These are phyloP conservation scores for Thinopyrum elongatum DNA, from an alignment of 176 grass and related monocot genomes.

Conservation along the genomic window DNA sequence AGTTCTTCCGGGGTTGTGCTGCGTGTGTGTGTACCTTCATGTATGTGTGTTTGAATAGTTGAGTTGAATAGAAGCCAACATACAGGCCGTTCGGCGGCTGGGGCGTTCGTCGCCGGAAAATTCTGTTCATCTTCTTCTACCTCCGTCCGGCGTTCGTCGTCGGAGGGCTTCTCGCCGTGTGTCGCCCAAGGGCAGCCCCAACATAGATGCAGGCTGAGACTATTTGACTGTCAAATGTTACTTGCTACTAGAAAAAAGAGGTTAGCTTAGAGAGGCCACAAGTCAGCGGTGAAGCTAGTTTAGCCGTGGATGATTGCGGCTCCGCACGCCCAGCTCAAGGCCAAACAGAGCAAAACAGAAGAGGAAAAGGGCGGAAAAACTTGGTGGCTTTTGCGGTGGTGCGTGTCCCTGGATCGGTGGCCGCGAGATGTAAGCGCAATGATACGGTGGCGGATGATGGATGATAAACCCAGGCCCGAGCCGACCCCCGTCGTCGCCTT, in stretches of 20 bases:
- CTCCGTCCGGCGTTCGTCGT: too few relatives aligned
- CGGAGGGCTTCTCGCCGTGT: too few relatives aligned
- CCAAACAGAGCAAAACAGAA: background rate
- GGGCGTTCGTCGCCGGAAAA: too few relatives aligned
- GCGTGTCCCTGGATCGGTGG: slow-evolving; percentile 40
- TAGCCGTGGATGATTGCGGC: background rate
- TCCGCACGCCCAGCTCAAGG: background rate
- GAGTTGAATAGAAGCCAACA: too few relatives aligned
- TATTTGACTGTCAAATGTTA: background rate
- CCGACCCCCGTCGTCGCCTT: background rate
- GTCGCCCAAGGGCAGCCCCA: too few relatives aligned
- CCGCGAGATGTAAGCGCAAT: slow-evolving; percentile 30
- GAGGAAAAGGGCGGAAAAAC: background rate
- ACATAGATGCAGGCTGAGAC: background rate
- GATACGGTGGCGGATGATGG: background rate
- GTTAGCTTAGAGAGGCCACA: too few relatives aligned
- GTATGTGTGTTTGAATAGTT: too few relatives aligned
- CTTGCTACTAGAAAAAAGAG: too few relatives aligned
- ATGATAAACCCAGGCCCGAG: background rate
- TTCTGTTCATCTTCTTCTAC: too few relatives aligned
- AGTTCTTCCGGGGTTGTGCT: too few relatives aligned
- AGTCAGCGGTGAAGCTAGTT: background rate
- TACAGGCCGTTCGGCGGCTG: too few relatives aligned
- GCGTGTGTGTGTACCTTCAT: too few relatives aligned
- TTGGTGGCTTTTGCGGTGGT: slow-evolving; percentile 21